Conservation (phyloP, 441 rosid species). For the Bruguiera hainesii region DNA sequence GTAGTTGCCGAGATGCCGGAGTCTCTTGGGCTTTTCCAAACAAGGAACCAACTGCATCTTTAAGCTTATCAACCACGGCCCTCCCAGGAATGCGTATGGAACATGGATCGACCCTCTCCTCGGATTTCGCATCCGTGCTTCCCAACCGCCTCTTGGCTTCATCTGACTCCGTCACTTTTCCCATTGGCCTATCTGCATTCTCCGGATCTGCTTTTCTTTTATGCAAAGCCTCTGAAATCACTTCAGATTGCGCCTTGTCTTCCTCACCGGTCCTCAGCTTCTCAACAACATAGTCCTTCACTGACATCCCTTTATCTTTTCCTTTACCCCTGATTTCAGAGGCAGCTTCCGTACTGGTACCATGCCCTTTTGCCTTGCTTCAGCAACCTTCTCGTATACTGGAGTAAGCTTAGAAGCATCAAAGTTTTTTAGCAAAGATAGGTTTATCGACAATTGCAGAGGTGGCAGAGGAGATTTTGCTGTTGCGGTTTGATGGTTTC, state of each 20-base stretch:
- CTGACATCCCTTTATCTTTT: slow-evolving; percentile 40
- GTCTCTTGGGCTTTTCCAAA: slow-evolving; percentile 34
- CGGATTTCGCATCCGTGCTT: slow-evolving; percentile 11
- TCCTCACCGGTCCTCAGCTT: slow-evolving; percentile 66
- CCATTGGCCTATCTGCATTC: slow-evolving; percentile 24
- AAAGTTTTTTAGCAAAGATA: slow-evolving; percentile 32
- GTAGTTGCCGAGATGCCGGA: slow-evolving; percentile 27
- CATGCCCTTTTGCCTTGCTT: slow-evolving; percentile 42
- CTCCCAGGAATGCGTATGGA: slow-evolving; percentile 14
- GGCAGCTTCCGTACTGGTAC: not conserved
- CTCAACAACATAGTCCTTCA: slow-evolving; percentile 51
- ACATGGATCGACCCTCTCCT: slow-evolving; percentile 6
- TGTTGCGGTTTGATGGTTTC: slow-evolving; percentile 28
- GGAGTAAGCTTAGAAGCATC: slow-evolving; percentile 65
- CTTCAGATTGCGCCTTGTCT: slow-evolving; percentile 59
- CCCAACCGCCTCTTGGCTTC: slow-evolving; percentile 44
- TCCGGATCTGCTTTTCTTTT: slow-evolving; percentile 17
- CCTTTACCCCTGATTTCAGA: slow-evolving; percentile 1
- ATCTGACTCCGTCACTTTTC: slow-evolving; percentile 41
- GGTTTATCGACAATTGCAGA: slow-evolving; percentile 43
- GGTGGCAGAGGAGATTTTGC: slow-evolving; percentile 41
- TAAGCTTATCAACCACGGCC: slow-evolving; percentile 48
- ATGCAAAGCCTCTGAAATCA: slow-evolving; percentile 31
- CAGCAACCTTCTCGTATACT: slow-evolving; percentile 43
- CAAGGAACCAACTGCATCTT: slow-evolving; percentile 55